Evolutionary conservation across 2,329 filamentous ascomycete species (phyloP).

Genomic region (Pseudocercospora vitis): DNA sequence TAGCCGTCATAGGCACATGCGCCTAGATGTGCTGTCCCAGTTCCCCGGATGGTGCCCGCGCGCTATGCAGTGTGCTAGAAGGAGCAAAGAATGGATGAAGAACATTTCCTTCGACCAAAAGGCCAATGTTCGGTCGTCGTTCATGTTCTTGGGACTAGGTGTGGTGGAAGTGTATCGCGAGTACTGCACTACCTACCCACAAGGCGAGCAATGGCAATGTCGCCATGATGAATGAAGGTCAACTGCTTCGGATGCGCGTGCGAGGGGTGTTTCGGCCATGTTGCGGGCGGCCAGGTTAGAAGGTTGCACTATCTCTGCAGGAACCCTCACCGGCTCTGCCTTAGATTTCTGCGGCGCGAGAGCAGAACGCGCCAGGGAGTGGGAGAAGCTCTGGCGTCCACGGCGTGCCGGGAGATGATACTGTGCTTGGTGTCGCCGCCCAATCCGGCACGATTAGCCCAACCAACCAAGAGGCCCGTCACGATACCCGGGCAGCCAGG

Average conservation of each 20-base stretch:
- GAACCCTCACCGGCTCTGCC: not conserved
- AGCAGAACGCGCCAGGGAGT: not conserved
- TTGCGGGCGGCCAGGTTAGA: not conserved
- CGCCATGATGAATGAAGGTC: too few species aligned
- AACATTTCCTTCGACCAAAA: not conserved
- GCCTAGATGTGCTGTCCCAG: not conserved
- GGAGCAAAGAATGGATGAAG: not conserved
- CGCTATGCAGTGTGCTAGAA: not conserved
- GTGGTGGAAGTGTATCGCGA: not conserved
- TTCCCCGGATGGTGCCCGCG: not conserved
- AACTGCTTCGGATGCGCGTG: not conserved
- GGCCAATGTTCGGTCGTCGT: slow-evolving; percentile 3
- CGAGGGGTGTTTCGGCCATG: not conserved
- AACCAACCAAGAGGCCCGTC: not conserved
- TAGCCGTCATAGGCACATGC: not conserved
- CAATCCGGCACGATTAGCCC: too few species aligned
- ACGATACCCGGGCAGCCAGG: not conserved
- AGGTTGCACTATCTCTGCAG: not conserved
- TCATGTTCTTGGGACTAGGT: not conserved
- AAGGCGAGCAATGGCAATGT: slow-evolving; percentile 1
- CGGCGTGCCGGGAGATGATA: not conserved
- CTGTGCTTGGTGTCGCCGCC: not conserved
- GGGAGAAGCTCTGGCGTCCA: not conserved
- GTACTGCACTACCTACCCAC: slow-evolving; percentile 1
- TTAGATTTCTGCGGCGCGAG: not conserved